Percentiles rank a stretch among this genome's conserved stretches.
These are phyloP conservation scores for Metarhizium anisopliae DNA, from an alignment of 2,329 filamentous ascomycete genomes.

Conservation along the genomic window DNA sequence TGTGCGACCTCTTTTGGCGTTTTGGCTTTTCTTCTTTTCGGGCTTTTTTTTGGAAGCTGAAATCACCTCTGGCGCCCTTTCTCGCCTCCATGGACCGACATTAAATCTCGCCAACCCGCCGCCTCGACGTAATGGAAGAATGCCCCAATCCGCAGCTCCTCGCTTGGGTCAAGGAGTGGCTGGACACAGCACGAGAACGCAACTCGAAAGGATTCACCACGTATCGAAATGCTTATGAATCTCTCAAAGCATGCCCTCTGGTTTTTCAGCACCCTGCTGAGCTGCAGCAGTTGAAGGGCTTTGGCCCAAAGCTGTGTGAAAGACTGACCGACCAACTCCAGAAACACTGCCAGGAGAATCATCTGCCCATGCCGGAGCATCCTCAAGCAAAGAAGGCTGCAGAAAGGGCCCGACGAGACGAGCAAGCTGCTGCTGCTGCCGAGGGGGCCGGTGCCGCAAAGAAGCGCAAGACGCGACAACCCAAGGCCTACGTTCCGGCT, in stretches of 20 bases:
- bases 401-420: constrained; percentile 17
- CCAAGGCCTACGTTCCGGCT: constrained; percentile 62
- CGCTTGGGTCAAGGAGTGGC: constrained; percentile 69
- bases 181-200: constrained; percentile 57
- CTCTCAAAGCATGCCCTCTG: constrained; percentile 66
- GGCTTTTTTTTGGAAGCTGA: not conserved
- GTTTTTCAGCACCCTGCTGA: constrained; percentile 64
- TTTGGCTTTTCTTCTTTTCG: no score
- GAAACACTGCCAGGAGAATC: constrained; percentile 56
- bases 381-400: constrained; percentile 35
- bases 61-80: not conserved
- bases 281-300: constrained; percentile 62
- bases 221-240: constrained; percentile 69
- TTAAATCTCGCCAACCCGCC: not conserved
- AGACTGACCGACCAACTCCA: constrained; percentile 54
- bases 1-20: no score
- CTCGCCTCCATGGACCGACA: not conserved
- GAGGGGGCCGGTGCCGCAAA: constrained; percentile 28
- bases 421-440: constrained; percentile 26
- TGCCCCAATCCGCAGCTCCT: constrained; percentile 65
- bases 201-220: constrained; percentile 63
- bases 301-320: constrained; percentile 63
- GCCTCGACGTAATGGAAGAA: constrained; percentile 19
- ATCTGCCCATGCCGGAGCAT: constrained; percentile 56
- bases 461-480: constrained; percentile 47